Conservation (phyloP, 768 basidiomycete species). For the Lactifluus volemus region DNA sequence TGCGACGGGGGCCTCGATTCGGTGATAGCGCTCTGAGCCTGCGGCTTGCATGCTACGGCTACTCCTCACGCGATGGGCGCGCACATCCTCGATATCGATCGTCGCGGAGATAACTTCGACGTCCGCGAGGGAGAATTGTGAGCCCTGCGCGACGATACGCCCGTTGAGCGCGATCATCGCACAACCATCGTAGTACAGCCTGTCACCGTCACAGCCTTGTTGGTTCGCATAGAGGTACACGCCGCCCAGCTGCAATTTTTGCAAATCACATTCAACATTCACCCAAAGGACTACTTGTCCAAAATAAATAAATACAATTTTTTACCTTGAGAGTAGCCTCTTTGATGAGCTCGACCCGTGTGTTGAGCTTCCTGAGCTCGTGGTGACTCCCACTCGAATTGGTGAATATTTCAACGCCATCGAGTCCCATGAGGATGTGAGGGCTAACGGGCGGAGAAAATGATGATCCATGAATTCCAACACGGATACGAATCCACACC, state of each 20-base stretch:
- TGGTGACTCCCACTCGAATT: slow-evolving; percentile 99
- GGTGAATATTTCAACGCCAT: slow-evolving; percentile 98
- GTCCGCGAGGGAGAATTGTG: slow-evolving; percentile 92
- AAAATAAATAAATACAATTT: no score
- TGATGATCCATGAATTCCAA: no score
- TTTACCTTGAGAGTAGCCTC: slow-evolving; percentile 90
- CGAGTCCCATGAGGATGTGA: slow-evolving; percentile 95
- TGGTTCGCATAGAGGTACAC: slow-evolving; percentile 98
- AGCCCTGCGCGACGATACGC: slow-evolving; percentile 84
- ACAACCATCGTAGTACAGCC: slow-evolving; percentile 96
- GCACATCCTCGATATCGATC: slow-evolving; percentile 93
- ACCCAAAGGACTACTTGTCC: no score
- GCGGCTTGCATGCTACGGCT: slow-evolving; percentile 91
- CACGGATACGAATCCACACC: no score
- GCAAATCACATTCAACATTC: not conserved
- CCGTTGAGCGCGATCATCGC: slow-evolving; percentile 96
- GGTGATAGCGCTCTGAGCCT: slow-evolving; percentile 58
- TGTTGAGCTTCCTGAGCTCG: slow-evolving; percentile 91
- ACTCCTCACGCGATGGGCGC: slow-evolving; percentile 76
- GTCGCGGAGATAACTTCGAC: slow-evolving; percentile 96
- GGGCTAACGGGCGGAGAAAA: slow-evolving; percentile 63
- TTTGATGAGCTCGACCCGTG: slow-evolving; percentile 88
- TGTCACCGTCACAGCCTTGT: slow-evolving; percentile 97
- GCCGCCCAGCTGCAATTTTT: slow-evolving; percentile 73
- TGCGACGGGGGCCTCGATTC: slow-evolving; percentile 75